Evolutionary conservation across 2,329 filamentous ascomycete species (phyloP).

Genomic region (Trichoderma koningiopsis): DNA sequence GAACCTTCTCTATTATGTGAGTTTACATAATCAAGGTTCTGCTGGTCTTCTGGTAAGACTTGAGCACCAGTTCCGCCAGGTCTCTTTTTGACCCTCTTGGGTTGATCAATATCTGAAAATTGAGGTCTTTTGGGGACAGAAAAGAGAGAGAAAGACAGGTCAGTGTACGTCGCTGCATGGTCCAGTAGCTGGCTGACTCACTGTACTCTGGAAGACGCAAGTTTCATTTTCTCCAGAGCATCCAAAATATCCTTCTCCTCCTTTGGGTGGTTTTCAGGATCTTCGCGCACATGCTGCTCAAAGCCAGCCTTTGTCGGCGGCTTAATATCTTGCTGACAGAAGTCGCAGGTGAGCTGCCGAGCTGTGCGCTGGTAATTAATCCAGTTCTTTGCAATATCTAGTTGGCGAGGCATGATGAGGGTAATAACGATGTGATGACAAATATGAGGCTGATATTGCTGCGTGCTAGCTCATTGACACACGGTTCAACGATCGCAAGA

Average conservation of each 20-base stretch:
- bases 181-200: background rate
- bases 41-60: background rate
- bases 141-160: background rate
- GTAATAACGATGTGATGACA: background rate
- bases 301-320: slow-evolving; percentile 33
- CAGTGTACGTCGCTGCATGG: background rate
- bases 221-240: slow-evolving; percentile 31
- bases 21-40: background rate
- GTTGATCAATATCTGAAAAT: slow-evolving; percentile 4
- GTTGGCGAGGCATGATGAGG: background rate
- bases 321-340: slow-evolving; percentile 33
- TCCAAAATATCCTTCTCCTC: slow-evolving; percentile 34
- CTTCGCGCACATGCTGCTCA: slow-evolving; percentile 31
- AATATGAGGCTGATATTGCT: background rate
- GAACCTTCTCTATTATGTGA: slow-evolving; percentile 20
- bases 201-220: slow-evolving; percentile 6
- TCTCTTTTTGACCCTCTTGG: background rate
- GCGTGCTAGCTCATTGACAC: background rate
- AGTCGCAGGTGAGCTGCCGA: slow-evolving; percentile 32
- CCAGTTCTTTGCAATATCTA: slow-evolving; percentile 28
- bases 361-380: slow-evolving; percentile 33
- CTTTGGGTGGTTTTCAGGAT: slow-evolving; percentile 29
- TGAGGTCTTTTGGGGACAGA: background rate
- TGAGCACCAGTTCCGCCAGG: background rate
- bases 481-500: background rate